These are phyloP conservation scores for Pyrenopolyporus hunteri DNA, from an alignment of 495 filamentous ascomycete species.

Conservation along the genomic window DNA sequence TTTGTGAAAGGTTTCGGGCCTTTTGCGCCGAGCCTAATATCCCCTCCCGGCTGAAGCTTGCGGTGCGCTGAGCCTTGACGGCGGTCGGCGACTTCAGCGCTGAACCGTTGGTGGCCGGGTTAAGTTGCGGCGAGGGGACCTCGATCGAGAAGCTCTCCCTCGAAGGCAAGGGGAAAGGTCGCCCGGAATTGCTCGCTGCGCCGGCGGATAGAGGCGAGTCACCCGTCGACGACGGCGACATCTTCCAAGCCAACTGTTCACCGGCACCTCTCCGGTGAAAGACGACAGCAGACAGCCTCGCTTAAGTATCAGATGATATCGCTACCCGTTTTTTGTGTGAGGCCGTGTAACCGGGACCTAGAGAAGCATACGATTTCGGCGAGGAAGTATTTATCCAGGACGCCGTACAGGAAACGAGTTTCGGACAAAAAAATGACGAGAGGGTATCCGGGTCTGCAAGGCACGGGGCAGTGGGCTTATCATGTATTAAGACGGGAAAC, in stretches of 20 bases:
- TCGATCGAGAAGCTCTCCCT: conserved; percentile 56
- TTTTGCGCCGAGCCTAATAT: conserved; percentile 65
- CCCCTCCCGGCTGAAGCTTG: conserved; percentile 61
- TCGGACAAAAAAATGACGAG: conserved; percentile 37
- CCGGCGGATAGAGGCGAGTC: conserved; percentile 57
- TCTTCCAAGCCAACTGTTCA: conserved; percentile 38
- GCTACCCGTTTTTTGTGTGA: conserved; percentile 25
- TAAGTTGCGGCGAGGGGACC: conserved; percentile 52
- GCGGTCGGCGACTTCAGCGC: conserved; percentile 58
- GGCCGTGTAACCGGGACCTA: conserved; percentile 33
- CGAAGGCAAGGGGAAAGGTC: conserved; percentile 52
- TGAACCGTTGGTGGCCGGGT: conserved; percentile 48
- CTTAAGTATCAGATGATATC: conserved; percentile 30
- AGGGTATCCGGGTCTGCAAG: conserved; percentile 43
- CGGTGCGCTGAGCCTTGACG: conserved; percentile 53
- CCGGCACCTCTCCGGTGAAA: conserved; percentile 26
- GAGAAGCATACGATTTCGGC: conserved; percentile 35
- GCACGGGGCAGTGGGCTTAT: conserved; percentile 43
- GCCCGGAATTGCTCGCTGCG: conserved; percentile 44
- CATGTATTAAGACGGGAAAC: conserved; percentile 39
- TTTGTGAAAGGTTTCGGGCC: conserved; percentile 60
- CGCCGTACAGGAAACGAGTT: conserved; percentile 22
- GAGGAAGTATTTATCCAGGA: conserved; percentile 39
- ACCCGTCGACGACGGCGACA: conserved; percentile 58
- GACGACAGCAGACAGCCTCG: conserved; percentile 23